Percentiles rank a stretch among this genome's conserved stretches.
Evolutionary conservation across 345 rosid species (phyloP).

Genomic region (Eucalyptus paniculata): DNA sequence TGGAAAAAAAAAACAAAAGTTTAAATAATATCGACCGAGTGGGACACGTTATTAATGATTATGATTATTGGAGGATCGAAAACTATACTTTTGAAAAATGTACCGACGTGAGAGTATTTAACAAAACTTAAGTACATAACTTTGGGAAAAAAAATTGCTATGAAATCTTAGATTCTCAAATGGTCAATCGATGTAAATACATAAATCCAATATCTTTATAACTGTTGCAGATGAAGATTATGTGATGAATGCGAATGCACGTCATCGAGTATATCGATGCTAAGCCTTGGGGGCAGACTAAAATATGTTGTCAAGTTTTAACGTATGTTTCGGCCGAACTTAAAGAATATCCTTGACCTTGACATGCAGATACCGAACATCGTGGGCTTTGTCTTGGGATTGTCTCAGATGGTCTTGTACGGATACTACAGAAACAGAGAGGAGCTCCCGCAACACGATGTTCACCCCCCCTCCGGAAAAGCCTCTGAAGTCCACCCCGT

Average conservation of each 20-base stretch:
- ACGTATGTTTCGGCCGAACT: neutral
- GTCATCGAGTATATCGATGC: neutral
- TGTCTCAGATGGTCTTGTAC: conserved; percentile 67
- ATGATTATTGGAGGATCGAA: neutral
- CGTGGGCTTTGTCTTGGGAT: conserved; percentile 57
- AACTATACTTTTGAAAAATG: neutral
- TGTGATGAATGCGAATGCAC: neutral
- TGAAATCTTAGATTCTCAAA: too few species aligned
- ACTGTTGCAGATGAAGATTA: neutral
- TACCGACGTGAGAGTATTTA: neutral
- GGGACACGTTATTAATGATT: neutral
- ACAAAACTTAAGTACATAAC: neutral
- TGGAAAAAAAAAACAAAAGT: neutral
- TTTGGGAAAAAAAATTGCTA: neutral
- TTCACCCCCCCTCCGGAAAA: neutral
- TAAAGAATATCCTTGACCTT: neutral
- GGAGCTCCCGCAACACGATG: conserved; percentile 11
- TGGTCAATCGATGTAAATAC: neutral
- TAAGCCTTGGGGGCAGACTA: neutral
- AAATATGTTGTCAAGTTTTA: neutral
- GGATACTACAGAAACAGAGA: conserved; percentile 28
- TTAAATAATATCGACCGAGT: neutral
- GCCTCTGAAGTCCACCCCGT: conserved; percentile 12
- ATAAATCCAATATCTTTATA: neutral
- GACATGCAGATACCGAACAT: conserved; percentile 59